Evolutionary conservation across 2,329 filamentous ascomycete species (phyloP).

Genomic region (Ophioceras dolichostomum): DNA sequence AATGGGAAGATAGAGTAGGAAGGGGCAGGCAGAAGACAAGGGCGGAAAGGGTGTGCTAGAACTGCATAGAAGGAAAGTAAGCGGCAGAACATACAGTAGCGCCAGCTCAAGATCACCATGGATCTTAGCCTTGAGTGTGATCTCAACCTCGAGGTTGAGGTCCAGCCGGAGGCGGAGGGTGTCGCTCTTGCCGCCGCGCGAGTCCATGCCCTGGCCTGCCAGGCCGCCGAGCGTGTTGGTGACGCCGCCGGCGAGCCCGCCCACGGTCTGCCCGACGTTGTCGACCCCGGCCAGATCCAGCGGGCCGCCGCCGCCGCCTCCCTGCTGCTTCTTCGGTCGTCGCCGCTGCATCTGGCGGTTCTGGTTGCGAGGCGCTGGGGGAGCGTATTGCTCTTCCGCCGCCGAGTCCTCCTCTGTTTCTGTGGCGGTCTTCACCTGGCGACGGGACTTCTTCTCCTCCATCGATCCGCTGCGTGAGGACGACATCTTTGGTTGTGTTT

Average conservation of each 20-base stretch:
- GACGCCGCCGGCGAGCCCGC: constrained; percentile 24
- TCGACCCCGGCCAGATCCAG: constrained; percentile 24
- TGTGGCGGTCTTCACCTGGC: too few relatives aligned
- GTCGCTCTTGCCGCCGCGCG: constrained; percentile 40
- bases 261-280: constrained; percentile 21
- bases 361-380: constrained; percentile 13
- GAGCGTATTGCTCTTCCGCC: constrained; percentile 15
- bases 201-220: constrained; percentile 20
- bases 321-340: constrained; percentile 17
- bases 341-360: constrained; percentile 13
- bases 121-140: constrained; percentile 75
- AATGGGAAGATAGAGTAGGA: constrained; percentile 1
- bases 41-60: too few relatives aligned
- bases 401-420: constrained; percentile 18
- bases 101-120: constrained; percentile 73
- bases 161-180: constrained; percentile 64
- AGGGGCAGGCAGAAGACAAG: constrained; percentile 1
- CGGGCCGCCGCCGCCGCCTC: constrained; percentile 6
- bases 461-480: constrained; percentile 16
- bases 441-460: constrained; percentile 17
- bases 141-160: constrained; percentile 66
- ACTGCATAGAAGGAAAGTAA: constrained; percentile 1
- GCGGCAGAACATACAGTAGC: constrained; percentile 36
- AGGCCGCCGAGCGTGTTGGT: constrained; percentile 28
- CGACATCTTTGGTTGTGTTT: constrained; percentile 10